These are phyloP conservation scores for Cystobasidiaceae sp. DNA, from an alignment of 1,284 basidiomycete genomes.

Conservation along the genomic window DNA sequence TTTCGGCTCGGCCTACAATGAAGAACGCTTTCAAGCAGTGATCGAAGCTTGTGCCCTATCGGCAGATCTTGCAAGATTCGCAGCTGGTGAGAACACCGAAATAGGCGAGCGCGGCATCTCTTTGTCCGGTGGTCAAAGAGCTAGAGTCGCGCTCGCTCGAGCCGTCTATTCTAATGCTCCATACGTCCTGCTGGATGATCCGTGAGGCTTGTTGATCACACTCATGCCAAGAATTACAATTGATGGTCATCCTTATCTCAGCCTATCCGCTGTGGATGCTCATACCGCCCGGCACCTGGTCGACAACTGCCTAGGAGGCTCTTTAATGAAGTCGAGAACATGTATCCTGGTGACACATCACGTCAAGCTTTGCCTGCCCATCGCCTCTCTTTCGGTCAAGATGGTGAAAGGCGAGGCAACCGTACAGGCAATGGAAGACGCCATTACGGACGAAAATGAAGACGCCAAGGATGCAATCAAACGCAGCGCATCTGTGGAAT, in stretches of 20 bases:
- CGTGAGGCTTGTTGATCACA: slow-evolving; percentile 44
- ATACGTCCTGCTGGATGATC: slow-evolving; percentile 80
- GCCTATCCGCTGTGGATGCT: slow-evolving; percentile 77
- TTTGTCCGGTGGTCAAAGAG: slow-evolving; percentile 31
- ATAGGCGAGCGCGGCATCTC: slow-evolving; percentile 60
- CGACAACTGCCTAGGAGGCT: slow-evolving; percentile 70
- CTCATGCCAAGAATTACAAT: neutral
- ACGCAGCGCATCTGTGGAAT: neutral
- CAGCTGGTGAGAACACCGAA: slow-evolving; percentile 68
- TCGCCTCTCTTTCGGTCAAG: slow-evolving; percentile 2
- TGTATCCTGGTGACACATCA: slow-evolving; percentile 85
- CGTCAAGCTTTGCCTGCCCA: slow-evolving; percentile 43
- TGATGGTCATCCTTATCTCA: neutral
- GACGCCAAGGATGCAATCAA: neutral
- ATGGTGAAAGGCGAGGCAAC: slow-evolving; percentile 11
- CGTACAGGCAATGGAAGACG: neutral
- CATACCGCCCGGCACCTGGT: slow-evolving; percentile 75
- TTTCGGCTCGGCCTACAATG: slow-evolving; percentile 74
- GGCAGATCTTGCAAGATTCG: slow-evolving; percentile 77
- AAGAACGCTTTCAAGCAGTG: slow-evolving; percentile 69
- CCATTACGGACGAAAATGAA: neutral
- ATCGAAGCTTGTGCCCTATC: slow-evolving; percentile 70
- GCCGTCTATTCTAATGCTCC: slow-evolving; percentile 91
- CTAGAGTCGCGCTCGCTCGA: slow-evolving; percentile 57
- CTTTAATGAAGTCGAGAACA: slow-evolving; percentile 69